phyloP scores from a whole-genome alignment of 208 protist species.

The Acanthamoeba royreba region DNA sequence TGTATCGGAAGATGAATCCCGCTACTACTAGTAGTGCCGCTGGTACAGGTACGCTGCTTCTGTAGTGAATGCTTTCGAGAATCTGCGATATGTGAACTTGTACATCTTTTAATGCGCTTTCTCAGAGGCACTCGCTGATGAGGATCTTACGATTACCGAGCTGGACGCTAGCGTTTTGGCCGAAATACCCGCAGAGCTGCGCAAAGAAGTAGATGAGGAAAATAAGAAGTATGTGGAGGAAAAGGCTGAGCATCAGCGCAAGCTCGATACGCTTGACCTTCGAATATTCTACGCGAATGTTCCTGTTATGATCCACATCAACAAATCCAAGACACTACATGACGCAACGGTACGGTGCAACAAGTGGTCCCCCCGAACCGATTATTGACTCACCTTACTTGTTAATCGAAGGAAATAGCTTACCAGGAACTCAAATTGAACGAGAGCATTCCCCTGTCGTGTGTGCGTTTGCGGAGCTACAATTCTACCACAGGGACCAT shows the following conservation, averaged over 20 bases:
- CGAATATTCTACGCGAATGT: constrained; percentile 23
- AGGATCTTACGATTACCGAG: not conserved
- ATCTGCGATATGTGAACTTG: too few relatives aligned
- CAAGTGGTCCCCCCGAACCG: not conserved
- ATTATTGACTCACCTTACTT: not conserved
- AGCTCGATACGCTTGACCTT: constrained; percentile 35
- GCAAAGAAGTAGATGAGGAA: not conserved
- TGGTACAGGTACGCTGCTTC: too few relatives aligned
- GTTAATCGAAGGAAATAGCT: not conserved
- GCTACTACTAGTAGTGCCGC: too few relatives aligned
- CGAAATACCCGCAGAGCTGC: not conserved
- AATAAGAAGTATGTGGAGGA: constrained; percentile 6
- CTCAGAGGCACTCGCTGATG: not conserved
- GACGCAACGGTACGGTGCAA: not conserved
- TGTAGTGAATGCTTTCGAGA: too few relatives aligned
- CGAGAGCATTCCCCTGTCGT: not conserved
- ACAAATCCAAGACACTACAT: not conserved
- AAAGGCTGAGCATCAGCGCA: not conserved
- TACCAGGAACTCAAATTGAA: not conserved
- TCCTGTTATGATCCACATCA: not conserved
- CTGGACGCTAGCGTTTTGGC: not conserved
- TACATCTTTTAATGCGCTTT: too few relatives aligned
- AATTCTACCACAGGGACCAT: constrained; percentile 13
- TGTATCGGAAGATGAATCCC: constrained; percentile 31
- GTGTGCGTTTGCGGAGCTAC: constrained; percentile 32